Evolutionary conservation across 164 flowering plant genomes (phyloP).

Genomic region (Umbellularia californica): DNA sequence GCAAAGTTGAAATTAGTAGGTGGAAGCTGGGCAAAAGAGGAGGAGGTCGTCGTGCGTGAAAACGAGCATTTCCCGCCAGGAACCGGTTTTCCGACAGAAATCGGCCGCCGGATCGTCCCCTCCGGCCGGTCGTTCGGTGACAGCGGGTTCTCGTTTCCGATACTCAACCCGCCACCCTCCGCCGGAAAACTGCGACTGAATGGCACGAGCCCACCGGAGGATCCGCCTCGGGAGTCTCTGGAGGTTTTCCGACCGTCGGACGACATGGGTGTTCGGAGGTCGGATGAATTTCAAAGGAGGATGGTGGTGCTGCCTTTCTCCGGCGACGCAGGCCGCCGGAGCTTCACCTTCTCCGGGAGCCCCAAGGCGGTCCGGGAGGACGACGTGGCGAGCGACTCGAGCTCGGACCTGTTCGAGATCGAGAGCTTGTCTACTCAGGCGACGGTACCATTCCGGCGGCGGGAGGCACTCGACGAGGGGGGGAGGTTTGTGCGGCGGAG

Average conservation of each 20-base stretch:
- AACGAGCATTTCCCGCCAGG: conserved; percentile 12
- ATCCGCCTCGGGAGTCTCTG: conserved; percentile 48
- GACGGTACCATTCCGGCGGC: conserved; percentile 20
- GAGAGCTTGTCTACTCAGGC: conserved; percentile 80
- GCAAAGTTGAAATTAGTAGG: conserved; percentile 6
- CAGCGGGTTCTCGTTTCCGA: conserved; percentile 49
- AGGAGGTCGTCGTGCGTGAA: conserved; percentile 5
- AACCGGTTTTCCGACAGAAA: conserved; percentile 6
- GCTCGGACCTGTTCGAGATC: conserved; percentile 90
- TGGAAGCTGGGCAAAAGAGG: conserved; percentile 7
- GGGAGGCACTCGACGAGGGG: conserved; percentile 60
- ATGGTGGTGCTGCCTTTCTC: conserved; percentile 3
- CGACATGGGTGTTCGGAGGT: conserved; percentile 8
- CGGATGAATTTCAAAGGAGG: conserved; percentile 15
- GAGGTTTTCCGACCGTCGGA: conserved; percentile 44
- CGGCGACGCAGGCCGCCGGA: conserved; percentile 14
- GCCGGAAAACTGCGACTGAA: conserved; percentile 6
- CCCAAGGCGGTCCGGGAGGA: conserved; percentile 41
- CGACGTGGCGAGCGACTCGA: conserved; percentile 71
- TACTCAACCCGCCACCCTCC: conserved; percentile 23
- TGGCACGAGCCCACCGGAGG: conserved; percentile 11
- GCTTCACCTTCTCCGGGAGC: conserved; percentile 31
- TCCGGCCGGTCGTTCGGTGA: conserved; percentile 20
- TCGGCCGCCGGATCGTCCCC: conserved; percentile 18
- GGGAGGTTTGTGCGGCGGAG: conserved; percentile 22